Base-by-base conservation (phyloP, 495 filamentous ascomycete species). In the Aspergillus affinis region DNA sequence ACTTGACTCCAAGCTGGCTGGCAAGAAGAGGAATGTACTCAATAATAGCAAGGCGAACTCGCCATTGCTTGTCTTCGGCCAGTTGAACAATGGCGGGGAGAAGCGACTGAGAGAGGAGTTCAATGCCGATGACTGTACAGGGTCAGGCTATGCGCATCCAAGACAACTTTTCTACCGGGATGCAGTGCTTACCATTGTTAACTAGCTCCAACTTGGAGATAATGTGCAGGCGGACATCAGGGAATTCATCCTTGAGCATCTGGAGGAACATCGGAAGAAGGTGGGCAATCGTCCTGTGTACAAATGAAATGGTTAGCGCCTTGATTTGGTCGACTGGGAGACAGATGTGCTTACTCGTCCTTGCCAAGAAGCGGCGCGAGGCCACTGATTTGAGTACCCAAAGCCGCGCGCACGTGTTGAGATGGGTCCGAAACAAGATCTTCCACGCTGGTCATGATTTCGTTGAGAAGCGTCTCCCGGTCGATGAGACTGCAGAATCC, bases 241-340 rank as follows among this genome's bases (percentile, higher is more conserved):
- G 94, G 75, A 97, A 98, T 67, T 98, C 94, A 71, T 98, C 94
- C 78, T 98, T 98, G 52, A 98, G 87, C 94, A 98, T 98, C 70
- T 95, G 90, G 44, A 98, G 82, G 77, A 98, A 98, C 95, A 98
- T 98, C 44, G 94, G 94, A 46, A 98, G 86, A 60, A 98, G 89
- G 67, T 98, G 94, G 58, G 92, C 85, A 61, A 96, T 98, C 44
- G 94, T 98, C 73, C 91, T 95, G 23, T 30, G 21, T 49, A 49
- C 8, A 6, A 60, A 0, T 46, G 69, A 6, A 60, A 0, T 46
- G 69, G 55, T 63, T 23, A 67, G 59, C 58, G n/a, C 51, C 51
- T 41, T 9, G 29, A 48, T 21, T n/a, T 51, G 53, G n/a, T 18
- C 12, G 15, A 53, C 29, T 4, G 17, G 17, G 7, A 41, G 32